Evolutionary conservation across 371 early-diverging fungal genomes (phyloP).

Genomic region (Rhizopus sp.): DNA sequence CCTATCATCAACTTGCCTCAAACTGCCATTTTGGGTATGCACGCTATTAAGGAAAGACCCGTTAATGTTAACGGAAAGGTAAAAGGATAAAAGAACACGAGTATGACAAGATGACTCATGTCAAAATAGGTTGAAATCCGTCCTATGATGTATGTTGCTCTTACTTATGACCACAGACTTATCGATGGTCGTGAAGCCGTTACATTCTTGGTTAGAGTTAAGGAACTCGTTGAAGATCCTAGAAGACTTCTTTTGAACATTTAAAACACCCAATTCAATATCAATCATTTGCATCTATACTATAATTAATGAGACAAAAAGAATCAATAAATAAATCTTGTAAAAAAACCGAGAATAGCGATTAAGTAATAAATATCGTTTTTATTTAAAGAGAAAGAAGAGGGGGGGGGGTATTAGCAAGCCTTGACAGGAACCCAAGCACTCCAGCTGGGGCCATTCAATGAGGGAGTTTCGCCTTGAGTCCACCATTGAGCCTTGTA

Average conservation of each 20-base stretch:
- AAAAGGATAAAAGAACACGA: neutral
- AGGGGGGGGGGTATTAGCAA: too few relatives aligned
- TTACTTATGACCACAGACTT: slow-evolving; percentile 97
- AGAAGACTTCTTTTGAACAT: slow-evolving; percentile 84
- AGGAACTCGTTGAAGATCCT: slow-evolving; percentile 97
- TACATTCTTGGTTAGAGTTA: slow-evolving; percentile 95
- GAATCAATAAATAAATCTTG: too few relatives aligned
- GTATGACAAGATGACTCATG: neutral
- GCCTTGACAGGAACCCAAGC: slow-evolving; percentile 14
- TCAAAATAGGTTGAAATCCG: slow-evolving; percentile 79
- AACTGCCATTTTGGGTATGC: slow-evolving; percentile 97
- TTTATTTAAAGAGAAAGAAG: too few relatives aligned
- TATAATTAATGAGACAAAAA: slow-evolving; percentile 4
- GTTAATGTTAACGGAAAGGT: slow-evolving; percentile 92
- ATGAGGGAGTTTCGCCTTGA: slow-evolving; percentile 30
- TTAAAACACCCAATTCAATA: slow-evolving; percentile 36
- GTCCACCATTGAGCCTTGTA: slow-evolving; percentile 53
- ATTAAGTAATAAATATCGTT: too few relatives aligned
- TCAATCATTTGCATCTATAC: neutral
- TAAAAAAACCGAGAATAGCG: too few relatives aligned
- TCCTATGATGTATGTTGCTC: slow-evolving; percentile 98
- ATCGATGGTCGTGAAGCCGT: slow-evolving; percentile 99
- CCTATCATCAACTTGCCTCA: slow-evolving; percentile 98
- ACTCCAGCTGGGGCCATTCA: slow-evolving; percentile 3
- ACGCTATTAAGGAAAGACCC: slow-evolving; percentile 95